These are phyloP conservation scores for Monosiga brevicollis DNA, from an alignment of 78 protist genomes.

Conservation along the genomic window DNA sequence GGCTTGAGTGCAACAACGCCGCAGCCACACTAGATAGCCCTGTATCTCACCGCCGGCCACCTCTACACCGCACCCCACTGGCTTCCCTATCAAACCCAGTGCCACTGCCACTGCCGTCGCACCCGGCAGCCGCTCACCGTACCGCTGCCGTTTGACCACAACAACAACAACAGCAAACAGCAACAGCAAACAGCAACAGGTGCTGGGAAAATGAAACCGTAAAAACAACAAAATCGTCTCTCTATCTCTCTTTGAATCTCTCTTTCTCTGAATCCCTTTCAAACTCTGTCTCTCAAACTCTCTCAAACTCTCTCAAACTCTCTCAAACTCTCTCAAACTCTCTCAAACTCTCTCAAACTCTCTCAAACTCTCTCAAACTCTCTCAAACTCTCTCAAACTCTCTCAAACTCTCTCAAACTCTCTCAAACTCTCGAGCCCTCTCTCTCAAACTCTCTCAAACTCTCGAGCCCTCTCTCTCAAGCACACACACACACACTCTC, in stretches of 20 bases:
- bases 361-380: too few relatives aligned
- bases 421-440: background rate
- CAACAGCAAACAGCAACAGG: too few relatives aligned
- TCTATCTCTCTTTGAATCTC: background rate
- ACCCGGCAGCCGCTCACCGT: background rate
- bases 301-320: background rate
- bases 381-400: too few relatives aligned
- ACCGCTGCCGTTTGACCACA: too few relatives aligned
- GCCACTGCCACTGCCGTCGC: background rate
- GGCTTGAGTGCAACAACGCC: too few relatives aligned
- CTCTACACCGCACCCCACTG: background rate
- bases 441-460: background rate
- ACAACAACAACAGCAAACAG: too few relatives aligned
- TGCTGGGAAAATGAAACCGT: background rate
- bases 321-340: too few relatives aligned
- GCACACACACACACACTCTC: background rate
- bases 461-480: background rate
- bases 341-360: too few relatives aligned
- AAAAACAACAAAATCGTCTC: background rate
- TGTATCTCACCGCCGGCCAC: too few relatives aligned
- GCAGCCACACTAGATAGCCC: too few relatives aligned
- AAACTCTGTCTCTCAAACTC: background rate
- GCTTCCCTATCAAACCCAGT: background rate
- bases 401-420: background rate
- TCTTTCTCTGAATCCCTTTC: background rate